Evolutionary conservation across 345 rosid genomes (phyloP), one percentile per base, ranked within the genome.

Genomic region (Eucalyptus melliodora): DNA sequence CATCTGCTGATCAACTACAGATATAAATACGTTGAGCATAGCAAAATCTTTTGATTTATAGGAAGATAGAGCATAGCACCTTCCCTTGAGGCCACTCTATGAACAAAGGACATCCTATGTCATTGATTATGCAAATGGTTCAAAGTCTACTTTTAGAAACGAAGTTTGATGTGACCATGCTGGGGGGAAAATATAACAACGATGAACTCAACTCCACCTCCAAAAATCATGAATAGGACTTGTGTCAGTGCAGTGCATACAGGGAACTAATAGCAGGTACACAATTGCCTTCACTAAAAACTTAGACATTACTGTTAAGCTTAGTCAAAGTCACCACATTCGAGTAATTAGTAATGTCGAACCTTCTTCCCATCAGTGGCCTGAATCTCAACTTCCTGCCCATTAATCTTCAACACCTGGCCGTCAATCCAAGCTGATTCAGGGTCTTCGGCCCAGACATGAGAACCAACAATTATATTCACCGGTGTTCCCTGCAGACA

Each of bases 401-500:
- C 99, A 47, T 90, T 94, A 89, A 97, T 96, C 91, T 96, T 97
- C 85, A 89, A 88, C 89, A 97, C 98, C 87, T 87, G 90, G 65
- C 99, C 99, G 90, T 95, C 97, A 90, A 95, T 89, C 99, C 99
- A 97, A 91, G 98, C 96, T 69, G 88, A 51, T 1, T 93, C 96
- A 17, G 94, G 86, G 91, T 97, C 98, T 92, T 97, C 99, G 49
- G 91, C 94, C 99, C 99, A 97, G 90, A 96, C 96, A 45, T 97
- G 96, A 91, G 99, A 97, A 87, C 99, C 98, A 8, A 95, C 98
- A 87, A 93, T 96, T 86, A 97, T 97, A 89, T 97, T 97, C 86
- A 95, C 99, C 6, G 95, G 92, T 91, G 97, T 95, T 92, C 94
- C 99, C 99, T 97, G 94, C 92, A 34, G 42, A 37, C 45, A 23